Evolutionary conservation across 306 rosid species (phyloP), one percentile per base, ranked within the genome.

Genomic region (Citrullus mucosospermus): DNA sequence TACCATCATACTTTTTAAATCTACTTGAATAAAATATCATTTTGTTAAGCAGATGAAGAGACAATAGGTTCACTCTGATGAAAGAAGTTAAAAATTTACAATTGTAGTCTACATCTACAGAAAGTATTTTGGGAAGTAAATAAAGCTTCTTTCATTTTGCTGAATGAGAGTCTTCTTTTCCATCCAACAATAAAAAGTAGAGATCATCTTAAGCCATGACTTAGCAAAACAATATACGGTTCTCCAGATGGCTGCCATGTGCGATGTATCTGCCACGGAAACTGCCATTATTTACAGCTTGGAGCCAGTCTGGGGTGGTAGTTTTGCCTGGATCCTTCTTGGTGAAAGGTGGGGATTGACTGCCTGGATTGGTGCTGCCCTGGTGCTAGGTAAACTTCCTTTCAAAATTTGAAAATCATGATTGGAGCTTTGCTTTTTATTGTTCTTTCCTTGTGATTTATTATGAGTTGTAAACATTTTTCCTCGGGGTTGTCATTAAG

Each of bases 291-390:
- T 90, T 56, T 92, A 92, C 81, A 85, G 93, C 54, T 87, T 90
- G 85, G 93, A 92, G 85, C 97, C 95, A 7, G 88, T 92, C 28
- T 90, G 95, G 97, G 95, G 97, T 70, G 93, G 93, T 70, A 88
- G 87, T 39, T 87, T 90, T 79, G 91, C 95, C 10, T 92, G 97
- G 97, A 81, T 90, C 82, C 86, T 92, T 71, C 91, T 92, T 46
- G 95, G 95, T 55, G 97, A 92, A 86, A 90, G 93, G 82, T 92
- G 93, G 95, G 91, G 93, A 72, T 36, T 83, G 55, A 68, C 60
- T 34, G 97, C 90, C 59, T 92, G 97, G 93, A 76, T 88, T 81
- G 97, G 97, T 76, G 97, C 95, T 82, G 88, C 90, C 48, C 88
- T 92, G 53, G 90, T 92, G 60, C 87, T 90, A 78, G 90, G 94